Evolutionary conservation across 2,329 filamentous ascomycete species (phyloP).

Genomic region (Epichloe hybrida): DNA sequence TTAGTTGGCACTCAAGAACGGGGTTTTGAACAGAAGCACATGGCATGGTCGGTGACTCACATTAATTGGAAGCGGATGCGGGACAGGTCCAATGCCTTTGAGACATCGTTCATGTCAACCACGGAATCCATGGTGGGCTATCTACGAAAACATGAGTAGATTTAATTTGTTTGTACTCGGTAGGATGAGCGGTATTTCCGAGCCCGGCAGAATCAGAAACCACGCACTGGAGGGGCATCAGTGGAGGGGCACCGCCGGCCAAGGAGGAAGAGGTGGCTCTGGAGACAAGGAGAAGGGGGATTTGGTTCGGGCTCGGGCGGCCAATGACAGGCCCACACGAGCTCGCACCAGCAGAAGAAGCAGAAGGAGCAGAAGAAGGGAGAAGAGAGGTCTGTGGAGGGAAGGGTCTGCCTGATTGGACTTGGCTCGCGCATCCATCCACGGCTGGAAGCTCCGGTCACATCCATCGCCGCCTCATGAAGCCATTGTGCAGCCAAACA

Average conservation of each 20-base stretch:
- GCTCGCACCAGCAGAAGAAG: not conserved
- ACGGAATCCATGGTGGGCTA: slow-evolving; percentile 65
- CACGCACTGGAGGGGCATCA: too few relatives aligned
- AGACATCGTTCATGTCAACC: slow-evolving; percentile 75
- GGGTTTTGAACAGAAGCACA: not conserved
- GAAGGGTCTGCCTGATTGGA: not conserved
- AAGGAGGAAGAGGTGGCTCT: too few relatives aligned
- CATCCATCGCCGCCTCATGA: slow-evolving; percentile 5
- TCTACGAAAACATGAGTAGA: too few relatives aligned
- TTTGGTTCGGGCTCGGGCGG: too few relatives aligned
- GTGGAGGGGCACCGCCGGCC: too few relatives aligned
- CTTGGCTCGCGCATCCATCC: not conserved
- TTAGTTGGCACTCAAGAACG: not conserved
- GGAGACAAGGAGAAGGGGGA: too few relatives aligned
- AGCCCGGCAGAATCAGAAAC: not conserved
- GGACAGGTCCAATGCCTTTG: slow-evolving; percentile 73
- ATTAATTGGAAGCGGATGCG: slow-evolving; percentile 92
- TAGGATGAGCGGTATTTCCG: not conserved
- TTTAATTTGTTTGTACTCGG: not conserved
- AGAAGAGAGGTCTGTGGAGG: too few relatives aligned
- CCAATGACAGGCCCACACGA: not conserved
- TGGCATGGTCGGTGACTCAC: slow-evolving; percentile 33
- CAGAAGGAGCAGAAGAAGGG: not conserved
- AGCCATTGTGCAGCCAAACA: slow-evolving; percentile 2
- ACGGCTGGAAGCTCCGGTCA: not conserved